Conservation (phyloP, 176 grass and related monocot genomes). For the Carex pumila region DNA sequence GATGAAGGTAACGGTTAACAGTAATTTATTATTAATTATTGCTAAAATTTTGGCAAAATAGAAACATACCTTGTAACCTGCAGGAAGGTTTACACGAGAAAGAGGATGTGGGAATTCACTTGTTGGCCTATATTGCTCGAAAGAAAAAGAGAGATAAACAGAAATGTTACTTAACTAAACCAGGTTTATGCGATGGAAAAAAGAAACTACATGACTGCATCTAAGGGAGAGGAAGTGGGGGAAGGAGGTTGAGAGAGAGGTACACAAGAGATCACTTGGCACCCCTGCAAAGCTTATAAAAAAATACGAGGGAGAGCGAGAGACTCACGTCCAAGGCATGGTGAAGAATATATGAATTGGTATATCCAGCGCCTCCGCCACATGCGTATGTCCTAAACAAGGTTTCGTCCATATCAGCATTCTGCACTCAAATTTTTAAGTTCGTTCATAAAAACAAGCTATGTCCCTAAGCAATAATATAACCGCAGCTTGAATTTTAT, state of each 20-base stretch:
- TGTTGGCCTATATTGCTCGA: constrained; percentile 71
- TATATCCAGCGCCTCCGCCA: constrained; percentile 79
- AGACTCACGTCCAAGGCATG: constrained; percentile 98
- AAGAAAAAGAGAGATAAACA: not conserved
- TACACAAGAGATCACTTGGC: not conserved
- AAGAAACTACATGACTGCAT: not conserved
- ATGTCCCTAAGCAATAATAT: not conserved
- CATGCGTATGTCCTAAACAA: constrained; percentile 86
- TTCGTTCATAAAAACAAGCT: constrained; percentile 8
- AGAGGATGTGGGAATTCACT: constrained; percentile 97
- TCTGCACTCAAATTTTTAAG: not conserved
- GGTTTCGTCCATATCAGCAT: constrained; percentile 37
- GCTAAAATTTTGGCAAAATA: constrained; percentile 5
- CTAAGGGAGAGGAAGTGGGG: not conserved
- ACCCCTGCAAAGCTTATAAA: not conserved
- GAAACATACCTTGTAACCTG: constrained; percentile 77
- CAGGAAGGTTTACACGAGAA: constrained; percentile 79
- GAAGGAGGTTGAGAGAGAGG: not conserved
- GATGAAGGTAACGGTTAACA: not conserved
- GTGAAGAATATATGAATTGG: constrained; percentile 99
- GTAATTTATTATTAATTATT: not conserved
- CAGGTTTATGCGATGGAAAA: not conserved
- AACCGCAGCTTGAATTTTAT: not conserved
- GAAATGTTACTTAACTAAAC: not conserved
- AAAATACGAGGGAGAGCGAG: not conserved